Evolutionary conservation across 2,329 filamentous ascomycete genomes (phyloP), one percentile per base, ranked within the genome.

Genomic region (Trichoderma asperellum): DNA sequence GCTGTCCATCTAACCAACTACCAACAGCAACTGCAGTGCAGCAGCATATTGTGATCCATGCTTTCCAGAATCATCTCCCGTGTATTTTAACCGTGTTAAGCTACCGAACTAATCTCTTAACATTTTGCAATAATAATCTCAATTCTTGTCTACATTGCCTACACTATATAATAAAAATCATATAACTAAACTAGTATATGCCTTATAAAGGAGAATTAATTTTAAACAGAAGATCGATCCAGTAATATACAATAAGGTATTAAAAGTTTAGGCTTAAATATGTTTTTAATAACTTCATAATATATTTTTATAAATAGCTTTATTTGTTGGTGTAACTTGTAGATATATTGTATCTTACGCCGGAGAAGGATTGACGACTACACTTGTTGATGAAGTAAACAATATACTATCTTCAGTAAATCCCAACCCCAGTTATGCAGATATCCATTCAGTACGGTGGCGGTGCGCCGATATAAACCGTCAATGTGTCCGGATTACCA

Each of bases 391-490:
- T 24, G 24, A 3, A 24, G 24, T 24, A 24, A 24, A 24, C 24
- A 24, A 24, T 24, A 24, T 24, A 24, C 24, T 3, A 24, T 24
- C 24, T 24, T 24, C 24, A 24, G n/a, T 8, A 49, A 6, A 21
- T 24, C 21, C 21, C 11, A 24, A 10, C n/a, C 8, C 32, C 8
- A 11, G 10, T 5, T n/a, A 16, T 43, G 16, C 18, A 43, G 40
- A n/a, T 8, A n/a, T n/a, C 11, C 5, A 5, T 14, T 61, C 40
- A 61, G n/a, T 24, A 21, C 27, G 63, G 49, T 14, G 65, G 65
- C 18, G 65, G 65, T 4, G 43, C 43, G 4, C 77, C 77, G 8
- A 78, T 68, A 35, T 73, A 79, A 24, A 81, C 72, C 1, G 74
- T 77, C 68, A 80, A 68, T 14, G 60, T 72, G 3, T 75, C 68